Base-by-base conservation (phyloP, 2,329 filamentous ascomycete species). In the Diaporthe australafricana region DNA sequence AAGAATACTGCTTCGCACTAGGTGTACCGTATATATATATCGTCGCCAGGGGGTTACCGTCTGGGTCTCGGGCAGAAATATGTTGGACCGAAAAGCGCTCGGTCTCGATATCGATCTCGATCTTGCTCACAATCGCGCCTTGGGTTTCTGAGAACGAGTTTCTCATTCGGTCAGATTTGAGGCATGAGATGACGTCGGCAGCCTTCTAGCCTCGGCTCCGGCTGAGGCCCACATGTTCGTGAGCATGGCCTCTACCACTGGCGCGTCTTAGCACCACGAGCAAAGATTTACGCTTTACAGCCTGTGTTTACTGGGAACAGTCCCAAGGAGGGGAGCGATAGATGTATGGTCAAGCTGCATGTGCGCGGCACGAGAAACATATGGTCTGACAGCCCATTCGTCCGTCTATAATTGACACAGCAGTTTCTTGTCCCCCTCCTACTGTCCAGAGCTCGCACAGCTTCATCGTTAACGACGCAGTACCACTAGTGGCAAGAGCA, bases 171-270 rank as follows among this genome's bases (percentile, higher is more conserved):
- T 50, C 27, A 14, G 12, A 35, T 30, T 27, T 35, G 35, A 70
- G 25, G 35, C 22, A 25, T 52, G 27, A 14, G 56, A 53, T 70
- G 56, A 63, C 66, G 66, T 68, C 52, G 66, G 52, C 32, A 11
- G 17, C 55, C 17, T 16, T 42, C 38, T 53, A 56, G 32, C 66
- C 50, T 68, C 52, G 66, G 38, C 52, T 25, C 25, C 66, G 38
- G 45, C 62, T 35, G 16, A 50, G 47, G 62, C 48, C 45, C 45
- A 52, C 62, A 66, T 52, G 45, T 52, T 17, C 17, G 38, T 45
- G 25, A 14, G 25, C 38, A 25, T n/a, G 20, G 17, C 42, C 20
- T n/a, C 25, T 14, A 47, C 40, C 7, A 25, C 17, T n/a, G 40
- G 25, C 12, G 5, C 16, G 38, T 30, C 40, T 16, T 14, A 62